Base-by-base conservation (phyloP, 169 alveolate genomes). In the Cyclospora cayetanensis region DNA sequence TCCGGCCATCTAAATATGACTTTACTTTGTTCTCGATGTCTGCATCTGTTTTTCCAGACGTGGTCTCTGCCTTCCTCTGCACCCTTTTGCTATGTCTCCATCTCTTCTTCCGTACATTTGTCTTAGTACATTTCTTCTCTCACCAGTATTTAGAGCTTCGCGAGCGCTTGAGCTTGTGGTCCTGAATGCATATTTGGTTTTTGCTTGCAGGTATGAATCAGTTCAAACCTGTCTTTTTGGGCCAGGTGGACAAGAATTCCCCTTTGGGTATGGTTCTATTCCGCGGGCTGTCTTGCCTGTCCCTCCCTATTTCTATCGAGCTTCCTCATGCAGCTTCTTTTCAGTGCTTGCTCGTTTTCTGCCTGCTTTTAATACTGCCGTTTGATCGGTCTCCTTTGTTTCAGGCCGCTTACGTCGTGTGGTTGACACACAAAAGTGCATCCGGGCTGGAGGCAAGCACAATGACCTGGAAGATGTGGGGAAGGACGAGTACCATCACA, bases 381-480 rank as follows among this genome's bases (percentile, higher is more conserved):
- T n/a, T n/a, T n/a, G n/a, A n/a, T n/a, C n/a, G n/a, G n/a, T 15
- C 12, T 68, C 42, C n/a, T 2, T 87, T 31, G 5, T 3, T 3
- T 11, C 66, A 87, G 92, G 88, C 65, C 46, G 72, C 4, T 93
- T 98, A 90, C 96, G 95, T 88, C 97, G 99, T 52, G 99, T 97
- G 27, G 97, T 96, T 66, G 97, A 98, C 94, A 94, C 98, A 41
- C 99, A 98, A 92, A 98, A 97, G 94, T 98, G 99, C 95, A 98
- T 98, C 88, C 95, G 99, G 50, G 99, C 99, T 3, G 97, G 97
- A 27, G 97, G 97, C 42, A 96, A 96, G 92, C 97, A 96, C 94
- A 96, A 96, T 80, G 97, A 96, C 94, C 90, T 96, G 91, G 99
- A 97, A 85, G 99, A 98, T 93, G 99, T 98, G n/a, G 99, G 99